Evolutionary conservation across 345 rosid species (phyloP), one percentile per base, ranked within the genome.

Genomic region (Eutrema heterophyllum): DNA sequence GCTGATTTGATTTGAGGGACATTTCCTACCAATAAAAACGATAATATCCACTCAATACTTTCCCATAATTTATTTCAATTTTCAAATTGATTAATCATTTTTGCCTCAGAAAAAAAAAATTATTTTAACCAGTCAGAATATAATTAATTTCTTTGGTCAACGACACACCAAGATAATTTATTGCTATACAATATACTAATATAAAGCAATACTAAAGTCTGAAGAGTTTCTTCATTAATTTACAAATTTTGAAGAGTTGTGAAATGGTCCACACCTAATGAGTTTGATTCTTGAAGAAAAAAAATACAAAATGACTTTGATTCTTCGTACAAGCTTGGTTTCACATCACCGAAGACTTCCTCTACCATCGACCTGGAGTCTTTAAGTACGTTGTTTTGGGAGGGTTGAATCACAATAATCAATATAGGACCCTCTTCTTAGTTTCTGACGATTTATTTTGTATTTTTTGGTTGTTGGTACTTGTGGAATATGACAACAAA

Each of bases 271-370:
- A 73, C 51, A 54, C 13, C 46, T 56, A 64, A 54, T 54, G 54
- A 73, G 29, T 32, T 54, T 54, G 56, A 64, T 73, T 54, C 71
- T 64, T 36, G 48, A 16, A 64, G 71, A n/a, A 53, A 15, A 52
- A 59, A 44, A 10, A 9, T n/a, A n/a, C 10, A 39, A 64, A 54
- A 44, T 33, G 49, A 24, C 48, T 64, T 36, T 45, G 57, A 44
- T 45, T 73, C 64, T 45, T 73, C 65, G 39, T 40, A 18, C 44
- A 15, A 24, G 62, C 45, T 43, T 53, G 49, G 64, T 64, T 55
- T 55, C 71, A 59, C 71, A 64, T 64, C 71, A 55, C 40, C 24
- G 56, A 64, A 73, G 64, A 64, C 57, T 64, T 64, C 3, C 14
- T 72, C 40, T 24, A 35, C 3, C 56, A 73, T 55, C 40, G 53